Evolutionary conservation across 139 green algal genomes (phyloP).

Genomic region (Chlamydomonas schloesseri): DNA sequence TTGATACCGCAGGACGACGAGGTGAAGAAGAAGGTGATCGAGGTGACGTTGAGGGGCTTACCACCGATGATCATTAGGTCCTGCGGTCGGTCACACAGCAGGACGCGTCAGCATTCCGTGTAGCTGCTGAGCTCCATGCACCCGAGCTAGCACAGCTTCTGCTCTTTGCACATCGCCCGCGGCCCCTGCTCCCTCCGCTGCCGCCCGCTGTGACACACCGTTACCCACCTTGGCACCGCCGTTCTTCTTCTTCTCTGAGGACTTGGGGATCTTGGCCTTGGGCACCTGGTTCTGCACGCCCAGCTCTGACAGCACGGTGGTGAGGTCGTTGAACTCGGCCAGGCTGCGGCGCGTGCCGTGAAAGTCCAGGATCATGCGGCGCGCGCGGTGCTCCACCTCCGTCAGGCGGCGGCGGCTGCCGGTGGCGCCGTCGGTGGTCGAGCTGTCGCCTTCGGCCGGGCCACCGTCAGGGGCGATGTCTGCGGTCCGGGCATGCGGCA

Average conservation of each 20-base stretch:
- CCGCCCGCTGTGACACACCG: no score
- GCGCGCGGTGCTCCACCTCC: neutral
- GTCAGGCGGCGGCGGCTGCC: neutral
- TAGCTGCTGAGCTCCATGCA: no score
- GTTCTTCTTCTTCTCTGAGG: neutral
- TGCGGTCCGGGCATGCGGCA: no score
- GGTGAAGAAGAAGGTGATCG: neutral
- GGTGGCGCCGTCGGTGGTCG: neutral
- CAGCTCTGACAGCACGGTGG: no score
- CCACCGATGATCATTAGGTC: neutral
- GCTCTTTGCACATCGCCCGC: no score
- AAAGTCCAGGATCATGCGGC: conserved; percentile 25
- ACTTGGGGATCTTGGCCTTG: no score
- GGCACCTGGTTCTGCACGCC: neutral
- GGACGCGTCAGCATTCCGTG: no score
- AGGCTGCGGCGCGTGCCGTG: conserved; percentile 6
- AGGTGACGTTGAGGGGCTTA: neutral
- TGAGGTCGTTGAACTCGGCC: neutral
- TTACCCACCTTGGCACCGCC: neutral
- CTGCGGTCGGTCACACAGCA: no score
- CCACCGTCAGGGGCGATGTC: neutral
- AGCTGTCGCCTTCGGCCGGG: neutral
- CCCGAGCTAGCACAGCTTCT: no score
- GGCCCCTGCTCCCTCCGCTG: no score
- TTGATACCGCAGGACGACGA: neutral